Evolutionary conservation across 352 stramenopile species (phyloP).

Genomic region (Phytophthora palmivora): DNA sequence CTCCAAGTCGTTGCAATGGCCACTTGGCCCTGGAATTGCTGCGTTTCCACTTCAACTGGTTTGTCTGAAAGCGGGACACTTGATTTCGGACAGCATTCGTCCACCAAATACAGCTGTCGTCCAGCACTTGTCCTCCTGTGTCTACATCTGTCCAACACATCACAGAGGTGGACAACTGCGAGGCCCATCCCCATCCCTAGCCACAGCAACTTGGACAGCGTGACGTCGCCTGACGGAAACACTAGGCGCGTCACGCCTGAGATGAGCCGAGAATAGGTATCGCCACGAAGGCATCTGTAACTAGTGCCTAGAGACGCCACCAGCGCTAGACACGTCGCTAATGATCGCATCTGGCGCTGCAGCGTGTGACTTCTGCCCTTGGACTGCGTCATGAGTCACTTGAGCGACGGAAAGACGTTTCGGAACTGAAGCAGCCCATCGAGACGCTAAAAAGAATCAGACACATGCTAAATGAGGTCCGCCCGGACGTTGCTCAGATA

Average conservation of each 20-base stretch:
- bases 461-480: slow-evolving; percentile 9
- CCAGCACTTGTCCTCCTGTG: not conserved
- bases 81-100: slow-evolving; percentile 9
- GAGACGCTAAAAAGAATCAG: slow-evolving; percentile 13
- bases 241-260: slow-evolving; percentile 30
- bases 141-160: slow-evolving; percentile 14
- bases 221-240: slow-evolving; percentile 63
- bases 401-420: slow-evolving; percentile 6
- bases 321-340: slow-evolving; percentile 13
- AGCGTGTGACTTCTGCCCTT: slow-evolving; percentile 1
- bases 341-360: slow-evolving; percentile 11
- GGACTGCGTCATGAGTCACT: slow-evolving; percentile 9
- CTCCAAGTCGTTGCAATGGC: not conserved
- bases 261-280: slow-evolving; percentile 1
- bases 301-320: slow-evolving; percentile 7
- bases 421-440: slow-evolving; percentile 6
- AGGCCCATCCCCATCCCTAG: slow-evolving; percentile 47
- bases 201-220: slow-evolving; percentile 47
- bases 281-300: slow-evolving; percentile 2
- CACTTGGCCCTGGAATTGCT: slow-evolving; percentile 33
- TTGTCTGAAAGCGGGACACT: slow-evolving; percentile 7
- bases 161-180: slow-evolving; percentile 41
- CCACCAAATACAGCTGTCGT: slow-evolving; percentile 19
- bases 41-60: slow-evolving; percentile 20
- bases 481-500: slow-evolving; percentile 12